These are phyloP conservation scores for Bonia amplexicaulis DNA, from an alignment of 176 grass and related monocot genomes.

Conservation along the genomic window DNA sequence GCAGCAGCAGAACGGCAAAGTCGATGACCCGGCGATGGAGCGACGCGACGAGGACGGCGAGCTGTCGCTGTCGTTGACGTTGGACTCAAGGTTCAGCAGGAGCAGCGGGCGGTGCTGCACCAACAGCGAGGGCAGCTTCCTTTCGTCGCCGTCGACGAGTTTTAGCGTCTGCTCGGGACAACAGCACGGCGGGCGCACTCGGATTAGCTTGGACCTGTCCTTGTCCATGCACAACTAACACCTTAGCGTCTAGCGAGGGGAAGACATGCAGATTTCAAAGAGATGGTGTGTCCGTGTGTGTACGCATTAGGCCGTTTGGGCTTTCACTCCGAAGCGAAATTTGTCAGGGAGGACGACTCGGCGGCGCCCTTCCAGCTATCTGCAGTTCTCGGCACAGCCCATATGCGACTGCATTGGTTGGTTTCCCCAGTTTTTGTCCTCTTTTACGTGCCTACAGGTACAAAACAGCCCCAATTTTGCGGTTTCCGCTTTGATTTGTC, in stretches of 20 bases:
- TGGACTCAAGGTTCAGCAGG: constrained; percentile 18
- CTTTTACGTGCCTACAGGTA: neutral
- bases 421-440: neutral
- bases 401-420: neutral
- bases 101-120: neutral
- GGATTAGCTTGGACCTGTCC: constrained; percentile 38
- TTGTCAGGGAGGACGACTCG: neutral
- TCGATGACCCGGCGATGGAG: neutral
- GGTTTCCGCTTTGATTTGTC: neutral
- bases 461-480: neutral
- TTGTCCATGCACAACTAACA: constrained; percentile 18
- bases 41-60: neutral
- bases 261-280: neutral
- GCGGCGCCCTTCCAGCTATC: neutral
- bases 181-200: neutral
- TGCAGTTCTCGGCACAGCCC: neutral
- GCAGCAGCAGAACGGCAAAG: constrained; percentile 1
- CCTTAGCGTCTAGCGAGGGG: neutral
- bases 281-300: neutral
- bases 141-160: constrained; percentile 20
- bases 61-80: constrained; percentile 22
- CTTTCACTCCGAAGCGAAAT: neutral
- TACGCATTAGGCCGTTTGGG: neutral
- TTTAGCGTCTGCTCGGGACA: neutral
- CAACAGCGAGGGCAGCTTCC: constrained; percentile 8